Conservation (phyloP, 2,329 filamentous ascomycete genomes). For the Phialophora verrucosa region DNA sequence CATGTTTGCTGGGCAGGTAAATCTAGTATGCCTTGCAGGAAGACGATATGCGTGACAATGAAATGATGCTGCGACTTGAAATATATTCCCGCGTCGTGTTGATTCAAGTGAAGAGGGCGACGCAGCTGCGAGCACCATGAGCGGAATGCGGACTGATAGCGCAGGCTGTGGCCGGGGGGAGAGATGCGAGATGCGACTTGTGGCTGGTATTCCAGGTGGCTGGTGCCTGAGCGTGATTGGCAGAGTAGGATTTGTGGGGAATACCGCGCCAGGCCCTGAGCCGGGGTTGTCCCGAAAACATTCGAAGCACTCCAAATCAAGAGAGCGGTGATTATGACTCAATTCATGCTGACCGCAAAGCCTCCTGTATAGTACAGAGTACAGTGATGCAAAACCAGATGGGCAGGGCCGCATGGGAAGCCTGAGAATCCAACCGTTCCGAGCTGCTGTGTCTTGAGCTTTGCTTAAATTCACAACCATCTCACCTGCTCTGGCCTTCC, state of each 20-base stretch:
- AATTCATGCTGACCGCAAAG: slow-evolving; percentile 4
- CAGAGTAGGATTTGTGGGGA: not conserved
- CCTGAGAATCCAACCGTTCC: not conserved
- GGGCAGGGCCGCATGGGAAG: not conserved
- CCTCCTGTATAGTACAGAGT: not conserved
- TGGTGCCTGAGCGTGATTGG: slow-evolving; percentile 7
- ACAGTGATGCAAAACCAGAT: not conserved
- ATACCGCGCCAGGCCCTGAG: not conserved
- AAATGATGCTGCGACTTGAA: not conserved
- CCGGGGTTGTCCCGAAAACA: slow-evolving; percentile 7
- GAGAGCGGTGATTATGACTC: slow-evolving; percentile 17
- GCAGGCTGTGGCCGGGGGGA: not conserved
- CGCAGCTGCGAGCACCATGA: slow-evolving; percentile 10
- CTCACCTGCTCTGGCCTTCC: not conserved
- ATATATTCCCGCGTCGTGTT: not conserved
- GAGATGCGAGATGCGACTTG: not conserved
- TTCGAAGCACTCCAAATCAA: slow-evolving; percentile 4
- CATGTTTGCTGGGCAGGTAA: slow-evolving; percentile 4
- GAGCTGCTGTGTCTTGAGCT: not conserved
- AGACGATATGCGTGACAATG: slow-evolving; percentile 10
- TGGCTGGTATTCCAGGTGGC: slow-evolving; percentile 18
- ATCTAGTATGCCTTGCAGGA: not conserved
- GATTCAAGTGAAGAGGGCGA: slow-evolving; percentile 2
- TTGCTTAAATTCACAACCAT: not conserved
- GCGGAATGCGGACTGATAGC: slow-evolving; percentile 5